Percentiles rank a stretch among this genome's conserved stretches.
These are phyloP conservation scores for Myxozyma geophila DNA, from an alignment of 805 yeast species.

Conservation along the genomic window DNA sequence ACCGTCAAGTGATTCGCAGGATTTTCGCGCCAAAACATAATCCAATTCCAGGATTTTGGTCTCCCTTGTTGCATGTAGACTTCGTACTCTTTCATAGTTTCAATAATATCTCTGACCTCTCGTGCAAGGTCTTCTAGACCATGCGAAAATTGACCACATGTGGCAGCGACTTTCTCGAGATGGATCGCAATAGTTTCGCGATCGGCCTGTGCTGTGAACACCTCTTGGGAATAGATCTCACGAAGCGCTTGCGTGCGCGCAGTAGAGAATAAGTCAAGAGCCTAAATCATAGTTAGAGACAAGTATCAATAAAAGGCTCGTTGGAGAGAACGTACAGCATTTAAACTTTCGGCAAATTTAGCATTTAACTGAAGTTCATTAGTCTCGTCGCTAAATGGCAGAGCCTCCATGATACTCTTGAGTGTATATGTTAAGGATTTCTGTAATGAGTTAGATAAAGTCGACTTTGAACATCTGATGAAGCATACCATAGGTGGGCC, in stretches of 20 bases:
- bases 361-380: constrained; percentile 49
- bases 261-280: constrained; percentile 55
- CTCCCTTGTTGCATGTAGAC: constrained; percentile 25
- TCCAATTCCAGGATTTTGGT: constrained; percentile 56
- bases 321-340: constrained; percentile 16
- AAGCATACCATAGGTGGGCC: constrained; percentile 73
- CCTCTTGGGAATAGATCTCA: constrained; percentile 59
- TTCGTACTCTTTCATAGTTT: constrained; percentile 49
- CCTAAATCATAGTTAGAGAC: constrained; percentile 16
- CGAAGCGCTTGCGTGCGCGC: constrained; percentile 64
- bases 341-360: constrained; percentile 46
- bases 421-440: constrained; percentile 44
- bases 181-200: constrained; percentile 52
- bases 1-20: constrained; percentile 11
- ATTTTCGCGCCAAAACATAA: constrained; percentile 54
- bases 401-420: constrained; percentile 60
- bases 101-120: constrained; percentile 51
- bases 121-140: constrained; percentile 64
- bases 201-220: constrained; percentile 50
- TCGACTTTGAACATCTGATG: not conserved
- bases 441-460: constrained; percentile 1
- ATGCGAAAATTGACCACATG: constrained; percentile 78
- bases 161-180: constrained; percentile 81
- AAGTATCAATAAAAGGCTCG: not conserved
- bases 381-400: constrained; percentile 55